Percentiles rank a stretch among this genome's conserved stretches.
phyloP scores from a whole-genome alignment of 495 filamentous ascomycete species.

The Penicillium silybi region DNA sequence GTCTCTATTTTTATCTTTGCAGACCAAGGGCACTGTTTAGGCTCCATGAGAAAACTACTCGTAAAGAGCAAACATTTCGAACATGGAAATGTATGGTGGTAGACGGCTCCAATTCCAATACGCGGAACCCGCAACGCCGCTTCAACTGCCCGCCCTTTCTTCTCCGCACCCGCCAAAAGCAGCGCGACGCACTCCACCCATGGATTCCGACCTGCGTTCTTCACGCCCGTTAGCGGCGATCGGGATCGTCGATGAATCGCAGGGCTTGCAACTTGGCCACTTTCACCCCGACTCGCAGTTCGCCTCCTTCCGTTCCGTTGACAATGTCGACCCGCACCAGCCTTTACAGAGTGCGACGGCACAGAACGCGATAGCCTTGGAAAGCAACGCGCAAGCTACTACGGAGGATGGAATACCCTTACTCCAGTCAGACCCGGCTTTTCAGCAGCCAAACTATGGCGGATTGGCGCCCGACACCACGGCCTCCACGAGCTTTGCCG shows the following conservation, averaged over 20 bases:
- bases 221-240: conserved; percentile 9
- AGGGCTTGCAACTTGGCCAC: conserved; percentile 8
- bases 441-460: conserved; percentile 12
- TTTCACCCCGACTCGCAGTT: conserved; percentile 10
- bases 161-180: conserved; percentile 23
- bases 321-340: conserved; percentile 14
- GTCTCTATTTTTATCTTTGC: background rate
- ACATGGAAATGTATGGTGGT: background rate
- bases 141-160: conserved; percentile 24
- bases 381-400: conserved; percentile 5
- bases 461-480: conserved; percentile 6
- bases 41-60: background rate
- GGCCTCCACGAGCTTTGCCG: conserved; percentile 17
- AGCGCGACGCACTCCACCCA: conserved; percentile 15
- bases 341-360: conserved; percentile 14
- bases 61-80: background rate
- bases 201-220: conserved; percentile 17
- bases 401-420: conserved; percentile 12
- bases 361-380: conserved; percentile 9
- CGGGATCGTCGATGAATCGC: conserved; percentile 7
- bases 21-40: background rate
- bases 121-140: conserved; percentile 14
- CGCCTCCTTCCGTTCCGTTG: conserved; percentile 15
- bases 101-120: background rate
- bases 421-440: conserved; percentile 8